Percentiles rank a stretch among this genome's conserved stretches.
Evolutionary conservation across 352 stramenopile species (phyloP).

Genomic region (Phytophthora chlamydospora): DNA sequence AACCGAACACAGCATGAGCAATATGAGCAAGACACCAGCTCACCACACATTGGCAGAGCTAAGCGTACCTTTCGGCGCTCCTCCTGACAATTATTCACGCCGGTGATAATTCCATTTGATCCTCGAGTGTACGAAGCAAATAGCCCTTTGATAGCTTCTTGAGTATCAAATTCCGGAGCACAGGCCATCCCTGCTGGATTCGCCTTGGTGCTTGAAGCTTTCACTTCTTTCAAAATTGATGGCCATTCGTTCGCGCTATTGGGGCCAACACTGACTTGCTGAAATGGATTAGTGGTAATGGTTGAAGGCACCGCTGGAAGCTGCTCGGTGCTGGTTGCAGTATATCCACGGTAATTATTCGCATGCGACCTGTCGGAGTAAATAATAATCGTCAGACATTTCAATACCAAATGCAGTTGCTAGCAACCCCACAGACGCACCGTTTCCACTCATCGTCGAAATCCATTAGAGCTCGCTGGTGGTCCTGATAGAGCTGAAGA

Average conservation of each 20-base stretch:
- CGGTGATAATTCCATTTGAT: constrained; percentile 40
- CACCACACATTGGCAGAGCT: neutral
- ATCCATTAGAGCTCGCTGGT: constrained; percentile 53
- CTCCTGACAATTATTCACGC: constrained; percentile 18
- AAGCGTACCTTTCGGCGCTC: constrained; percentile 36
- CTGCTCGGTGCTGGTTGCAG: constrained; percentile 3
- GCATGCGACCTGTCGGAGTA: constrained; percentile 31
- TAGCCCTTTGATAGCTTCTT: constrained; percentile 15
- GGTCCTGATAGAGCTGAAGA: constrained; percentile 54
- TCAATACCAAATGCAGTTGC: neutral
- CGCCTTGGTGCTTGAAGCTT: constrained; percentile 28
- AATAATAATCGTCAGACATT: constrained; percentile 10
- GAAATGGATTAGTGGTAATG: constrained; percentile 36
- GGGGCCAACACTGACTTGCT: constrained; percentile 8
- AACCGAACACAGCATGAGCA: neutral
- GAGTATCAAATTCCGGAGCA: constrained; percentile 5
- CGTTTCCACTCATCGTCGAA: constrained; percentile 62
- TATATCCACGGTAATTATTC: constrained; percentile 24
- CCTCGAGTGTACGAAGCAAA: constrained; percentile 35
- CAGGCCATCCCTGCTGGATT: constrained; percentile 3
- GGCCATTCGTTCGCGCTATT: constrained; percentile 19
- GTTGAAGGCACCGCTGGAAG: constrained; percentile 4
- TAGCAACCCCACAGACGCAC: constrained; percentile 22
- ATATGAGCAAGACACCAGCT: constrained; percentile 4
- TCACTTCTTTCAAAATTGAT: constrained; percentile 33